phyloP scores from a whole-genome alignment of 768 basidiomycete species.

The Mycena galopus region DNA sequence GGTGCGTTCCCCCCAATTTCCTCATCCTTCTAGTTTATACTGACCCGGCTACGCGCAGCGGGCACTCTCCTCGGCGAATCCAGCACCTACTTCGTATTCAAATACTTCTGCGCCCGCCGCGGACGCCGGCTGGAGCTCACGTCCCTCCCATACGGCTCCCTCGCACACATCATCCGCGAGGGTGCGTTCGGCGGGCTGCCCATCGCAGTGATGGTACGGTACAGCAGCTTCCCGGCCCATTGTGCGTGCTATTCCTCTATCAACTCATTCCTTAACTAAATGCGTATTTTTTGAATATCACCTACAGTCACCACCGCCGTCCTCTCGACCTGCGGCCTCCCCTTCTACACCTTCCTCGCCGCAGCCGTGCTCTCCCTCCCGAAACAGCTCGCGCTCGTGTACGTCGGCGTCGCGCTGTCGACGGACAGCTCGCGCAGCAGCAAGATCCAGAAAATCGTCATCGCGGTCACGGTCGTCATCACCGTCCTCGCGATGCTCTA shows the following conservation, averaged over 20 bases:
- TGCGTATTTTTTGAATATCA: background rate
- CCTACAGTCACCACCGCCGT: slow-evolving; percentile 52
- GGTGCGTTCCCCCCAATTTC: background rate
- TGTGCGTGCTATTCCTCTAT: background rate
- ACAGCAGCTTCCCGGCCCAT: slow-evolving; percentile 47
- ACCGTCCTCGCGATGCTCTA: slow-evolving; percentile 55
- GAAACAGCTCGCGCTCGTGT: slow-evolving; percentile 61
- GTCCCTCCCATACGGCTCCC: slow-evolving; percentile 53
- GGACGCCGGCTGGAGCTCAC: slow-evolving; percentile 51
- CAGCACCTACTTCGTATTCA: slow-evolving; percentile 54
- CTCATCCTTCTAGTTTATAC: background rate
- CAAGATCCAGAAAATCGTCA: slow-evolving; percentile 52
- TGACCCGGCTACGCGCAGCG: background rate
- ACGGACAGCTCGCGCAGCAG: slow-evolving; percentile 33
- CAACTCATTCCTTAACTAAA: no score
- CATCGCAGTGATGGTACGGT: slow-evolving; percentile 47
- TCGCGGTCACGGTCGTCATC: slow-evolving; percentile 42
- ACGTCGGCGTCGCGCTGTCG: slow-evolving; percentile 49
- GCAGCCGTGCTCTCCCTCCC: slow-evolving; percentile 56
- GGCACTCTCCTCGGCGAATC: slow-evolving; percentile 51
- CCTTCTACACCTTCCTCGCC: slow-evolving; percentile 51
- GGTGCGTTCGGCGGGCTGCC: slow-evolving; percentile 61
- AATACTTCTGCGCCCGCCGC: slow-evolving; percentile 50
- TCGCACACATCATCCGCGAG: slow-evolving; percentile 54
- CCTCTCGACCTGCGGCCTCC: slow-evolving; percentile 58